Evolutionary conservation across 371 early-diverging fungal genomes (phyloP), one percentile per base, ranked within the genome.

Genomic region (Syncephalastrum monosporum): DNA sequence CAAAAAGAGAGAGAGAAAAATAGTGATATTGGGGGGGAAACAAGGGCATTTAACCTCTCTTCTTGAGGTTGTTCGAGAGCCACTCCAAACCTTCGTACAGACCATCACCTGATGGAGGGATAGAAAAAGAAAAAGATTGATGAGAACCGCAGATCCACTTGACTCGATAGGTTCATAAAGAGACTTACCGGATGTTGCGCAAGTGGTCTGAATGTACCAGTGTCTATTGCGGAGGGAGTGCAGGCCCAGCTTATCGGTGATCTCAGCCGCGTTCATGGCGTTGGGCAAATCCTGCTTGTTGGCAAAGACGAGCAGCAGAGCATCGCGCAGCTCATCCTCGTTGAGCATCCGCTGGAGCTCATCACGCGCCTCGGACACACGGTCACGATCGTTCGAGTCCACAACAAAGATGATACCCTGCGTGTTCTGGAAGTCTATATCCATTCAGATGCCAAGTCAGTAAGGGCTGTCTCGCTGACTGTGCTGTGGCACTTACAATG

Each of bases 321-420:
- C 89, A 58, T 93, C 92, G 60, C 86, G 84, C 54, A 98, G 82
- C 64, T 98, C 98, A 61, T 95, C 97, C 82, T 98, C 98, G 55
- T 86, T 86, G 56, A 93, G 72, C 92, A 94, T 92, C 21, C 86
- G 77, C 60, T 87, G 82, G 64, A 98, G 81, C 72, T 98, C 98
- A 59, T 95, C 92, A 58, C 90, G 85, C 46, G 90, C 82, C 29
- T 91, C 91, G 53, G 84, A 82, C 55, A 97, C 87, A 63, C 98
- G 89, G 61, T 96, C 96, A 56, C 90, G 81, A 79, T 98, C 98
- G 59, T 86, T 84, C 46, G 91, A 90, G 79, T 98, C 98, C 43
- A 98, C 95, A 24, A 98, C 97, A 65, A 95, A 98, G 58, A 98
- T 95, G 57, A 98, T 91, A 25, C 96, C 97, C 65, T 97, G 94